phyloP scores from a whole-genome alignment of 768 basidiomycete genomes.

The Mycena belliarum region DNA sequence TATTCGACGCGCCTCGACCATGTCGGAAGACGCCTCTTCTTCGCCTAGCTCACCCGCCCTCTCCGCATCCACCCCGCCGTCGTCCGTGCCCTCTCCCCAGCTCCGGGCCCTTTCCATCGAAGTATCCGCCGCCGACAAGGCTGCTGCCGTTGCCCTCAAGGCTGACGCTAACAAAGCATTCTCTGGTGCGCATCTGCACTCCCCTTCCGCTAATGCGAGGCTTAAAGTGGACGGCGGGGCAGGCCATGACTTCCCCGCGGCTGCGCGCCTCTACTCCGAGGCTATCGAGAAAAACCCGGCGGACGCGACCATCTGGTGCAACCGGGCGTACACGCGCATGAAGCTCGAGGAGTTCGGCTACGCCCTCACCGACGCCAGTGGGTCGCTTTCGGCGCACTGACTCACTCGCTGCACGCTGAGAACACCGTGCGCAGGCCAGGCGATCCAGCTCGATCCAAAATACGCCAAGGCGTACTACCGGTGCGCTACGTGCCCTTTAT shows the following conservation, averaged over 20 bases:
- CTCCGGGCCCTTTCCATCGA: conserved; percentile 44
- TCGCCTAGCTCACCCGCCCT: conserved; percentile 41
- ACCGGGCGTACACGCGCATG: conserved; percentile 89
- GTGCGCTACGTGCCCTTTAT: conserved; percentile 48
- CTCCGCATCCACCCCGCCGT: conserved; percentile 50
- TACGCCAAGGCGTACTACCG: conserved; percentile 91
- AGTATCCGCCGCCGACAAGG: conserved; percentile 71
- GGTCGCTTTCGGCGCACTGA: conserved; percentile 30
- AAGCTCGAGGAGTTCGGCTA: conserved; percentile 94
- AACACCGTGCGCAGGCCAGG: conserved; percentile 56
- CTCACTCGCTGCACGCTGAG: background rate
- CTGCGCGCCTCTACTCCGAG: conserved; percentile 76
- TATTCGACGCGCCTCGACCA: conserved; percentile 32
- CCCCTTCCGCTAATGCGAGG: background rate
- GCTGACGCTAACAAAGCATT: conserved; percentile 89
- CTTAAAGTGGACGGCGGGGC: conserved; percentile 1
- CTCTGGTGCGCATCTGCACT: conserved; percentile 44
- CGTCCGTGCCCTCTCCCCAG: conserved; percentile 62
- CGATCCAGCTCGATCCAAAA: conserved; percentile 83
- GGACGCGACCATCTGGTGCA: conserved; percentile 92
- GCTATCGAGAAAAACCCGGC: conserved; percentile 87
- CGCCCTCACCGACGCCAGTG: conserved; percentile 85
- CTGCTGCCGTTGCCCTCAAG: conserved; percentile 73
- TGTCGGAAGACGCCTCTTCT: conserved; percentile 31
- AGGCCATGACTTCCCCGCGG: conserved; percentile 76